phyloP scores from a whole-genome alignment of 176 grass and related monocot genomes.

The Alopecurus myosuroides region DNA sequence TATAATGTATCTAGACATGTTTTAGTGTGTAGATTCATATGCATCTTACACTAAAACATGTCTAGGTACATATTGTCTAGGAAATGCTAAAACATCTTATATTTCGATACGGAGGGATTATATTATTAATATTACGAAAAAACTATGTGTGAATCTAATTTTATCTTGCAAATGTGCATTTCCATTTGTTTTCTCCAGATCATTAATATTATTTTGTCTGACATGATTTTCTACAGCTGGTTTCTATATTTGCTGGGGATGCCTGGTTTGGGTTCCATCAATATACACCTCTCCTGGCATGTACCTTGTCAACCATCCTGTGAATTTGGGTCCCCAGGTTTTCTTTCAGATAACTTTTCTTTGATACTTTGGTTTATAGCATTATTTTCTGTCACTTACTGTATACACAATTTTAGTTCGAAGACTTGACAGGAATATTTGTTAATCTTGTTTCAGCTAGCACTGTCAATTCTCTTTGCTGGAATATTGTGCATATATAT shows the following conservation, averaged over 20 bases:
- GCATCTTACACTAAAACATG: no score
- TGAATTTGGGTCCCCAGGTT: slow-evolving; percentile 88
- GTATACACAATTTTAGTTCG: not conserved
- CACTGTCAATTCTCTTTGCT: slow-evolving; percentile 72
- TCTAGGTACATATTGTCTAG: no score
- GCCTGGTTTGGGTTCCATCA: slow-evolving; percentile 99
- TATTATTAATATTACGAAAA: not conserved
- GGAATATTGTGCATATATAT: slow-evolving; percentile 96
- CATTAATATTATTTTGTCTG: slow-evolving; percentile 28
- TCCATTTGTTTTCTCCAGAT: not conserved
- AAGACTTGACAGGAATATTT: not conserved
- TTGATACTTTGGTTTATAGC: not conserved
- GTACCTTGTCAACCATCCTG: slow-evolving; percentile 98
- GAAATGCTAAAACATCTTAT: no score
- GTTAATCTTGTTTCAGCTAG: slow-evolving; percentile 43
- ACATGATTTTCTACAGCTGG: slow-evolving; percentile 69
- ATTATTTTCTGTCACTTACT: not conserved
- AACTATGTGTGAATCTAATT: not conserved
- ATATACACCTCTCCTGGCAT: slow-evolving; percentile 97
- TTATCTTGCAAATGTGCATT: not conserved
- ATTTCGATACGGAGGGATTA: no score
- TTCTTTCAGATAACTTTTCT: not conserved
- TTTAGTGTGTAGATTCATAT: no score
- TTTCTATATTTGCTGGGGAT: slow-evolving; percentile 99
- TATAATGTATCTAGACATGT: no score